Evolutionary conservation across 805 yeast genomes (phyloP).

Genomic region (Candida coleopterorum): DNA sequence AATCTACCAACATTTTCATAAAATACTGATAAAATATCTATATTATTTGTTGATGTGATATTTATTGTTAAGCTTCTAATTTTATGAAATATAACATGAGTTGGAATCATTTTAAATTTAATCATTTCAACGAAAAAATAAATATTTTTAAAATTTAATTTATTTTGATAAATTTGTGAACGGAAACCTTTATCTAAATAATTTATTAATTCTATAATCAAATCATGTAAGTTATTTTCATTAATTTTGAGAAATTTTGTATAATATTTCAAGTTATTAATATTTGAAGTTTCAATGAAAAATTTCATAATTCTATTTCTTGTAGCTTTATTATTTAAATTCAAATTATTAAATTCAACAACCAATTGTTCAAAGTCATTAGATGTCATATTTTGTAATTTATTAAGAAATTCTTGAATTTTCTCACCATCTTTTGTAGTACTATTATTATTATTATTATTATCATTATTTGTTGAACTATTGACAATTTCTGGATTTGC

Average conservation of each 20-base stretch:
- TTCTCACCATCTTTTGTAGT: constrained; percentile 28
- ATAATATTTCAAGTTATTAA: constrained; percentile 45
- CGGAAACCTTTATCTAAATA: constrained; percentile 58
- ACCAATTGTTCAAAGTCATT: constrained; percentile 48
- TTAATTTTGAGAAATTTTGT: constrained; percentile 69
- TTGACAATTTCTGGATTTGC: constrained; percentile 9
- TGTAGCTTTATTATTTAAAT: constrained; percentile 69
- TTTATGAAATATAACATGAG: constrained; percentile 69
- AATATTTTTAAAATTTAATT: constrained; percentile 52
- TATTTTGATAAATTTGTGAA: constrained; percentile 49
- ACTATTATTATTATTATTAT: too few species aligned
- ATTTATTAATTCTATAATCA: constrained; percentile 48
- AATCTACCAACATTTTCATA: constrained; percentile 73
- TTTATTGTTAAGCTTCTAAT: constrained; percentile 55
- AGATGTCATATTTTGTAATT: constrained; percentile 41
- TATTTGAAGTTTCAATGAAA: constrained; percentile 45
- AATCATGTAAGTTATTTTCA: constrained; percentile 41
- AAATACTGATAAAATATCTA: constrained; percentile 64
- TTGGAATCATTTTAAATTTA: constrained; percentile 70
- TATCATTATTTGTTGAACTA: too few species aligned
- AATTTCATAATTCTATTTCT: constrained; percentile 54
- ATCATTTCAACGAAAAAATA: constrained; percentile 69
- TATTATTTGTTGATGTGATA: constrained; percentile 49
- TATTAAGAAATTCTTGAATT: constrained; percentile 39
- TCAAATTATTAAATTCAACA: constrained; percentile 42